These are phyloP conservation scores for Morella rubra DNA, from an alignment of 306 rosid species.

Conservation along the genomic window DNA sequence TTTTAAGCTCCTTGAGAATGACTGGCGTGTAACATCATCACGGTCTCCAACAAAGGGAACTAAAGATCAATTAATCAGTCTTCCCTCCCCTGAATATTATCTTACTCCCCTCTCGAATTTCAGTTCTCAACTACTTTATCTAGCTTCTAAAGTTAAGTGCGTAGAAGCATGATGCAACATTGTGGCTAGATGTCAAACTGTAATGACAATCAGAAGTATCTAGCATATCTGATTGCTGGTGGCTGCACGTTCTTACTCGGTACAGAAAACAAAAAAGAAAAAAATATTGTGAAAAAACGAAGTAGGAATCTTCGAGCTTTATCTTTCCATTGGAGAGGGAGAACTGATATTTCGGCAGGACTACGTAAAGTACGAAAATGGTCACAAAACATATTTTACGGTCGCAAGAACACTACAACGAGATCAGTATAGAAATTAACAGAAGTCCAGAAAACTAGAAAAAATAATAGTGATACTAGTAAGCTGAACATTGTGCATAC, in stretches of 20 bases:
- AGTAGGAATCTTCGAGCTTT: not conserved
- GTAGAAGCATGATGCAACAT: not conserved
- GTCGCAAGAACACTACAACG: not conserved
- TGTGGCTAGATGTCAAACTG: not conserved
- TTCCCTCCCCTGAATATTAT: not conserved
- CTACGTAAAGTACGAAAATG: not conserved
- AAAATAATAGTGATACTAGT: not conserved
- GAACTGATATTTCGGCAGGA: not conserved
- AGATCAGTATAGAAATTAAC: not conserved
- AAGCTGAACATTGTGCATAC: conserved; percentile 42
- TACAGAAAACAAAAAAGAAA: not conserved
- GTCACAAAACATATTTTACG: not conserved
- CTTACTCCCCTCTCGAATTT: not conserved
- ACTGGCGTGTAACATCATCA: not conserved
- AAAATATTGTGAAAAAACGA: not conserved
- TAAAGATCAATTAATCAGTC: not conserved
- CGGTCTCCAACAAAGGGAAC: not conserved
- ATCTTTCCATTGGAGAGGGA: not conserved
- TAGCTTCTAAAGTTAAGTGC: not conserved
- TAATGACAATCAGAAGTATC: not conserved
- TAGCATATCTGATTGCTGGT: not conserved
- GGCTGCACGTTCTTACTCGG: not conserved
- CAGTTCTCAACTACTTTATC: not conserved
- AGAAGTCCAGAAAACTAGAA: not conserved
- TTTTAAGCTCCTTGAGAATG: not conserved